A percentile compares a stretch with the other conserved stretches of the same genome.
These are phyloP conservation scores for Zygoascus ofunaensis DNA, from an alignment of 805 yeast genomes.

Conservation along the genomic window DNA sequence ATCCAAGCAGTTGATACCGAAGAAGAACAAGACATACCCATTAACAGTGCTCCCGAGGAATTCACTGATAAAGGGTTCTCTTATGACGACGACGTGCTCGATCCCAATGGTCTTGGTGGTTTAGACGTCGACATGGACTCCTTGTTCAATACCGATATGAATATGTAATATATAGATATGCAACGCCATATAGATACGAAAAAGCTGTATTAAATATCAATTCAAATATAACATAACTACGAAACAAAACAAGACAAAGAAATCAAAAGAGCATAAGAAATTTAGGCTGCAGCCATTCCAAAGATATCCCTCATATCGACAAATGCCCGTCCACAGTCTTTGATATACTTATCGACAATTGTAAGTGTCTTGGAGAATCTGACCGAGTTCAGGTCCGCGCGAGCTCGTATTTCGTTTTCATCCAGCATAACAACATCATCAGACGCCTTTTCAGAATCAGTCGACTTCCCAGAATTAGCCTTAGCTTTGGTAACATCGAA, in stretches of 20 bases:
- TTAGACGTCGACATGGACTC: not conserved
- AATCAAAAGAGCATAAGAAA: not conserved
- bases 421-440: conserved; percentile 17
- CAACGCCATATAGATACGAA: no score
- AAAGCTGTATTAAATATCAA: no score
- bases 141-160: not conserved
- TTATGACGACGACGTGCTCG: not conserved
- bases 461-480: conserved; percentile 22
- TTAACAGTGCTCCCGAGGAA: not conserved
- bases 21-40: not conserved
- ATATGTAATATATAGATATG: no score
- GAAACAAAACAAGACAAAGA: no score
- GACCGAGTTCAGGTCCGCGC: conserved; percentile 70
- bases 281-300: conserved; percentile 10
- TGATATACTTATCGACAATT: conserved; percentile 63
- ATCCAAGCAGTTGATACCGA: not conserved
- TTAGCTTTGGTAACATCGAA: conserved; percentile 79
- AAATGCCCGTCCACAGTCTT: conserved; percentile 78
- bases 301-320: conserved; percentile 82
- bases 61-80: not conserved
- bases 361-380: conserved; percentile 44
- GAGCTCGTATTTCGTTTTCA: conserved; percentile 40
- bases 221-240: no score
- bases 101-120: not conserved
- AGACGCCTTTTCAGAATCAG: conserved; percentile 28